Conservation (phyloP, 495 filamentous ascomycete species). For the Lentithecium fluviatile region DNA sequence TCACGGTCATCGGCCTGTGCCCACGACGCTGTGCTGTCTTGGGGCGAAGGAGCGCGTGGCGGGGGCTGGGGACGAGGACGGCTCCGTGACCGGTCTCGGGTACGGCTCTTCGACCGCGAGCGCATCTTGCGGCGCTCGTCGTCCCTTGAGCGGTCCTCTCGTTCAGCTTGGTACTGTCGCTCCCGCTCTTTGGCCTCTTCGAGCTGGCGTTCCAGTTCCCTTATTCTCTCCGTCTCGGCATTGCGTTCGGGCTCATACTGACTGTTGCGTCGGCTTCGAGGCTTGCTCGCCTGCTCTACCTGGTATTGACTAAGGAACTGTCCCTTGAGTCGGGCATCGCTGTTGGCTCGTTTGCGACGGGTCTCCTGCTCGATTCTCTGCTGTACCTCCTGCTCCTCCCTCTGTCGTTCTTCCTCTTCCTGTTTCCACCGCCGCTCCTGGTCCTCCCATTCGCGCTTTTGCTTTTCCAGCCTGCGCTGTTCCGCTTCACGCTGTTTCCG, state of each 20-base stretch:
- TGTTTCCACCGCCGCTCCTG: conserved; percentile 79
- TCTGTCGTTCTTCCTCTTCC: conserved; percentile 72
- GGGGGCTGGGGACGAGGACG: conserved; percentile 36
- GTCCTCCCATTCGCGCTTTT: conserved; percentile 79
- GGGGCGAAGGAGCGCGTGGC: conserved; percentile 48
- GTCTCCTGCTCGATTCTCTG: conserved; percentile 65
- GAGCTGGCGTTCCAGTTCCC: conserved; percentile 81
- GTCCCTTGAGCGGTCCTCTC: conserved; percentile 57
- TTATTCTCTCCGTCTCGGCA: conserved; percentile 59
- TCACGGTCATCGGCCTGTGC: conserved; percentile 68
- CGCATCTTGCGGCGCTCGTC: conserved; percentile 31
- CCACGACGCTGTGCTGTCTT: conserved; percentile 63
- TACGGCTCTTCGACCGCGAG: conserved; percentile 28
- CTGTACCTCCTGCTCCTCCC: conserved; percentile 72
- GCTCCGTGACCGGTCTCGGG: conserved; percentile 26
- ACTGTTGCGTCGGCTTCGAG: conserved; percentile 32
- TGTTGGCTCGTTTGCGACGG: conserved; percentile 57
- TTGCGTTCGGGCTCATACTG: conserved; percentile 38
- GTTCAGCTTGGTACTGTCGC: conserved; percentile 75
- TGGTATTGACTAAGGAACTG: conserved; percentile 88
- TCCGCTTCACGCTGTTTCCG: conserved; percentile 66
- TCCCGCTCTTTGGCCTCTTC: conserved; percentile 84
- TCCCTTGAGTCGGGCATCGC: conserved; percentile 69
- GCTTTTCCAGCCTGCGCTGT: conserved; percentile 64
- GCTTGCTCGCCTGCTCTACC: conserved; percentile 47